Percentiles rank a stretch among this genome's conserved stretches.
Evolutionary conservation across 441 rosid species (phyloP).

Genomic region (Erodium texanum): DNA sequence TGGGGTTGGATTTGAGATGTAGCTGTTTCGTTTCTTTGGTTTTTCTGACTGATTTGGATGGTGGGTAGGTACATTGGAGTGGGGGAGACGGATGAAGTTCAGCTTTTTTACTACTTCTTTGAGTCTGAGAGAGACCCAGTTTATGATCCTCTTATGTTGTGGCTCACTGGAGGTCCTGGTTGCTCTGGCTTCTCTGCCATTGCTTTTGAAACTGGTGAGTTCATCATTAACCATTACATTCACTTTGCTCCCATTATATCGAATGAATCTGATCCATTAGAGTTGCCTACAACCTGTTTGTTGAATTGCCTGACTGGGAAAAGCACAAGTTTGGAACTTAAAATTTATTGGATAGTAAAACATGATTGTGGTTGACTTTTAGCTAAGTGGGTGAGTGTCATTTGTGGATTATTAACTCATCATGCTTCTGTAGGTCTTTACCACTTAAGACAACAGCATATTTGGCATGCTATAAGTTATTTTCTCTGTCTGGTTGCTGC

Average conservation of each 20-base stretch:
- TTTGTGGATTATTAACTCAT: neutral
- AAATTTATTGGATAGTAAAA: neutral
- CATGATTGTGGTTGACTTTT: neutral
- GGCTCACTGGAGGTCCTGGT: slow-evolving; percentile 36
- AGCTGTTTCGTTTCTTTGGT: neutral
- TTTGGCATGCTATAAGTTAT: neutral
- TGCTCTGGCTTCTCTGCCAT: slow-evolving; percentile 29
- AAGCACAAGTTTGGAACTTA: neutral
- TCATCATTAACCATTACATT: neutral
- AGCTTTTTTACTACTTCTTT: slow-evolving; percentile 29
- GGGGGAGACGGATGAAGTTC: slow-evolving; percentile 21
- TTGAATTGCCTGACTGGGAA: neutral
- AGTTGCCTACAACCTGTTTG: neutral
- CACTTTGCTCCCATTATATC: neutral
- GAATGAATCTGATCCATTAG: neutral
- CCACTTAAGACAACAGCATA: neutral
- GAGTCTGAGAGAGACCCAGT: slow-evolving; percentile 25
- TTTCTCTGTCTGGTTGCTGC: neutral
- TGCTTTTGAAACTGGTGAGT: slow-evolving; percentile 21
- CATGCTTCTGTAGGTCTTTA: neutral
- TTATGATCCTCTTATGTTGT: slow-evolving; percentile 25
- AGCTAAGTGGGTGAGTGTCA: neutral
- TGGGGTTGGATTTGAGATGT: neutral
- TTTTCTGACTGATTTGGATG: neutral
- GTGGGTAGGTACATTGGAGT: slow-evolving; percentile 26